These are phyloP conservation scores for Lactarius sanguifluus DNA, from an alignment of 768 basidiomycete species.

Conservation along the genomic window DNA sequence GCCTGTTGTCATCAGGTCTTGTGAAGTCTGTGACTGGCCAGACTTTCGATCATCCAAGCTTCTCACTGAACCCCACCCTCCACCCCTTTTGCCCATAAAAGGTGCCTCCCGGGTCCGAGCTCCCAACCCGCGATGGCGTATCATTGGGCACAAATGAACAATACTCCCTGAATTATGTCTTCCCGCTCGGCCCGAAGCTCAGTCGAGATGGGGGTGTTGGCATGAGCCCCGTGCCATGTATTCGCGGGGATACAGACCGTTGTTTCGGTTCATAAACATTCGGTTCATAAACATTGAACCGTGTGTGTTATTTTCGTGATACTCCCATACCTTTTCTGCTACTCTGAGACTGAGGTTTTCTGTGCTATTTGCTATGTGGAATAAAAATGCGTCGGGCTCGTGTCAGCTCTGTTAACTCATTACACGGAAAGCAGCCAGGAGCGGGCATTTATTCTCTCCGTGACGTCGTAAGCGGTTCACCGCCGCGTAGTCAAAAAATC, in stretches of 20 bases:
- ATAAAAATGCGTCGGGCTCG: not conserved
- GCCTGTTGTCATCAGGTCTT: constrained; percentile 3
- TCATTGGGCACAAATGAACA: constrained; percentile 66
- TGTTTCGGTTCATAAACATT: not conserved
- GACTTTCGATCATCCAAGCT: constrained; percentile 27
- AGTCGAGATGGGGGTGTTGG: constrained; percentile 3
- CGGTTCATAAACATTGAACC: not conserved
- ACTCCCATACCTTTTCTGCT: not conserved
- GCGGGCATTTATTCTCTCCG: not conserved
- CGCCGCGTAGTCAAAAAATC: not conserved
- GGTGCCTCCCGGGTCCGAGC: constrained; percentile 69
- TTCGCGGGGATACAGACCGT: constrained; percentile 16
- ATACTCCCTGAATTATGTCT: constrained; percentile 5
- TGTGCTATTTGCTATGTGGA: not conserved
- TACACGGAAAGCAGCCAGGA: not conserved
- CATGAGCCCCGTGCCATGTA: not conserved
- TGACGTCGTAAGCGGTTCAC: not conserved
- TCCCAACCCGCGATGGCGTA: constrained; percentile 67
- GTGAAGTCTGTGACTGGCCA: not conserved
- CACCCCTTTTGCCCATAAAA: constrained; percentile 58
- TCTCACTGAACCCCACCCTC: not conserved
- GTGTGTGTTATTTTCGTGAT: not conserved
- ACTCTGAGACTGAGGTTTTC: not conserved
- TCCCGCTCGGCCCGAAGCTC: constrained; percentile 7
- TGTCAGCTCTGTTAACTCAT: not conserved